Evolutionary conservation across 768 basidiomycete genomes (phyloP), one percentile per base, ranked within the genome.

Genomic region (Cystofilobasidium ferigula): DNA sequence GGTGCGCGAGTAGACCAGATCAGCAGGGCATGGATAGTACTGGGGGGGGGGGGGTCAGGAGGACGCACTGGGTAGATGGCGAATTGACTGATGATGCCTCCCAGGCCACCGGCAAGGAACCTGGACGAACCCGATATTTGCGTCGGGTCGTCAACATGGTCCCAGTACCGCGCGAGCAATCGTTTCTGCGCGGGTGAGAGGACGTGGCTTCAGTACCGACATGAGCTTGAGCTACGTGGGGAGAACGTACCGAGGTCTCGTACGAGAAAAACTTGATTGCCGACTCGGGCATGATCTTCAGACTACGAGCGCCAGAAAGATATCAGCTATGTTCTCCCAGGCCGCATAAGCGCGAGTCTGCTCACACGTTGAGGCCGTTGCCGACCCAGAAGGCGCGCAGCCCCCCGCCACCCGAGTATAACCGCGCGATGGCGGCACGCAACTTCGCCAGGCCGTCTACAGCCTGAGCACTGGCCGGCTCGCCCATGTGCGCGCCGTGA

Each of bases 201-300:
- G 53, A 34, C 45, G 48, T 66, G 36, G 8, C 48, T 43, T 32
- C 12, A 35, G 14, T n/a, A 5, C 34, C 48, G 12, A 70, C 60
- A 58, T 9, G 13, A 5, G 54, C 32, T n/a, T 20, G 57, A 10
- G 4, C 18, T 57, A 64, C 16, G 40, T 47, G 32, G 4, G 38
- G 38, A 38, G 59, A 58, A 36, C 71, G 68, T 71, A 92, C 90
- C 62, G 90, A 85, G 64, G 89, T 86, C 77, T 98, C 95, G 76
- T 98, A 98, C 4, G 88, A 77, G 71, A 93, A 85, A 79, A 99
- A 98, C 77, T 98, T 98, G 81, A 98, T 95, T 32, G 95, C 95
- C 56, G 91, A 97, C 79, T 98, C 94, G 76, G 77, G 71, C 34
- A 62, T 35, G 51, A 62, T 45, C 58, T 68, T 62, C 34, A 60